Conservation (phyloP, 169 alveolate species). For the Plasmodium chabaudi region DNA sequence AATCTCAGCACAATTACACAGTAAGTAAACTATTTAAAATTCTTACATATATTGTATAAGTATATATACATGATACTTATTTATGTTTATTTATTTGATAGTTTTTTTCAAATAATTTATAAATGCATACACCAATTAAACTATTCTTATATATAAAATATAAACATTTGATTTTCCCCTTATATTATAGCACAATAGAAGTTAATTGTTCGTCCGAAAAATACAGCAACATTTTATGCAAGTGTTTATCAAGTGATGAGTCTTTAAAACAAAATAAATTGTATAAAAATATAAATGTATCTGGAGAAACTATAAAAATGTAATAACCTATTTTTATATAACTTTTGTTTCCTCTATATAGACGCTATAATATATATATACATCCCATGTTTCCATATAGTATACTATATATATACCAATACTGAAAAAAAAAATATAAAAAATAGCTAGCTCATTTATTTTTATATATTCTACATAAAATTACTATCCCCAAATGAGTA, state of each 20-base stretch:
- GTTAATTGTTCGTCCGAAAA: slow-evolving; percentile 51
- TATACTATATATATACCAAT: background rate
- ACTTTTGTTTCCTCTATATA: background rate
- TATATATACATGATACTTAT: background rate
- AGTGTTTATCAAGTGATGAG: slow-evolving; percentile 65
- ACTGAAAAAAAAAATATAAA: background rate
- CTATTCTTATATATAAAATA: background rate
- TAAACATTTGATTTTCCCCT: background rate
- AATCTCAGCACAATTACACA: slow-evolving; percentile 23
- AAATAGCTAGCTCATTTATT: background rate
- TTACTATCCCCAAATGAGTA: too few species aligned
- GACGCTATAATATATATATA: background rate
- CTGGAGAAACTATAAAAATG: slow-evolving; percentile 58
- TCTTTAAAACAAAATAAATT: slow-evolving; percentile 55
- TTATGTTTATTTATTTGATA: background rate
- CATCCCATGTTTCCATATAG: too few species aligned
- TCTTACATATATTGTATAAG: background rate
- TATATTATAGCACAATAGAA: slow-evolving; percentile 51
- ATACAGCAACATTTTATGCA: slow-evolving; percentile 49
- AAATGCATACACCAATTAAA: background rate
- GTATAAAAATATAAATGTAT: slow-evolving; percentile 42
- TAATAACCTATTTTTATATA: background rate
- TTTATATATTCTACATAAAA: too few species aligned
- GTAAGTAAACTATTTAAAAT: slow-evolving; percentile 10
- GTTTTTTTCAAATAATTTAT: background rate